phyloP scores from a whole-genome alignment of 2,329 filamentous ascomycete genomes.

The Pyrenochaeta sp. region DNA sequence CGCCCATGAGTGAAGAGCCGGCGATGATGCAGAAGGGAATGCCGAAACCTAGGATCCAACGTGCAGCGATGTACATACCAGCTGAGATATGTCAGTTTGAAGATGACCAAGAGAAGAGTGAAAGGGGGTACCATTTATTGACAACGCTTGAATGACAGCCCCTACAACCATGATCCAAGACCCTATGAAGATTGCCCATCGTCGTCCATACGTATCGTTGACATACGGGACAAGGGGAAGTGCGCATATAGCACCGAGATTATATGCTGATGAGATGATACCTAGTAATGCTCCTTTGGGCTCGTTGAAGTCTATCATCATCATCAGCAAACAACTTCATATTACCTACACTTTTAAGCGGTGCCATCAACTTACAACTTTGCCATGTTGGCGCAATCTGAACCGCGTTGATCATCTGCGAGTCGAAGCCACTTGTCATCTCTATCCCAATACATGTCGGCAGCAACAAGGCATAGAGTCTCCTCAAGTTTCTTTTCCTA shows the following conservation, averaged over 20 bases:
- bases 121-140: conserved; percentile 24
- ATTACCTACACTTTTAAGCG: too few relatives aligned
- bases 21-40: conserved; percentile 69
- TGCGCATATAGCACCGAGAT: conserved; percentile 48
- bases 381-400: conserved; percentile 39
- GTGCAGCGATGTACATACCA: conserved; percentile 64
- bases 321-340: too few relatives aligned
- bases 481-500: conserved; percentile 45
- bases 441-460: conserved; percentile 44
- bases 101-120: neutral
- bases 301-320: conserved; percentile 39
- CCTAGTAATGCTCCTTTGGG: conserved; percentile 47
- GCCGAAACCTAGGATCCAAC: conserved; percentile 70
- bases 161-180: conserved; percentile 55
- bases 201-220: conserved; percentile 53
- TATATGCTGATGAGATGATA: conserved; percentile 56
- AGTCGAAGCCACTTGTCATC: conserved; percentile 44
- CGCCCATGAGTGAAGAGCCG: conserved; percentile 68
- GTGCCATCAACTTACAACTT: conserved; percentile 26
- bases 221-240: conserved; percentile 47
- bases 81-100: conserved; percentile 20
- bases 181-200: conserved; percentile 50
- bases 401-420: conserved; percentile 43
- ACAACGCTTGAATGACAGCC: conserved; percentile 36
- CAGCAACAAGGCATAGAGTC: conserved; percentile 45